Evolutionary conservation across 2,329 filamentous ascomycete genomes (phyloP), one percentile per base, ranked within the genome.

Genomic region (Boeremia lycopersici): DNA sequence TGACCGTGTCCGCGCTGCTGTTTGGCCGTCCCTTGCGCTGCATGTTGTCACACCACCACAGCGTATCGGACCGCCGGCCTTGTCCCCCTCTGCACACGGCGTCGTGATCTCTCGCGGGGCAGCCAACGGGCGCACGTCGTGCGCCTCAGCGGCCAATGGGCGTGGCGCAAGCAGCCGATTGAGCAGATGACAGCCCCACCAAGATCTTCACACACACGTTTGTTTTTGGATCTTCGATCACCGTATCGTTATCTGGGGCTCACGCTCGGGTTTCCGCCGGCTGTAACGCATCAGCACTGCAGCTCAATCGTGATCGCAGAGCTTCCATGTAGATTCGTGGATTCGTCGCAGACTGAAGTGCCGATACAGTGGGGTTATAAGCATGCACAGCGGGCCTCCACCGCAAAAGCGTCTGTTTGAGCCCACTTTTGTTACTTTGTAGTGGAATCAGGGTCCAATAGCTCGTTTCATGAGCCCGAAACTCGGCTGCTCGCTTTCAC

Each of bases 1-100:
- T 40, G 50, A 51, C 47, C 28, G 19, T 29, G 13, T 25, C 36
- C 23, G 13, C 25, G 30, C 49, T 58, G 56, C 59, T 60, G 54
- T 60, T 59, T 62, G 56, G 62, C 62, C 56, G 35, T 55, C 60
- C 29, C 54, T 53, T 36, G 38, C 49, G 60, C 57, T 23, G 48
- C 50, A 48, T 35, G 11, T 31, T n/a, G 15, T 31, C 41, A 31
- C 34, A 35, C 17, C 33, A 26, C 38, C 23, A 44, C 39, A 48
- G 25, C 48, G 46, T 54, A 26, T 44, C 45, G 51, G 51, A 40
- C 51, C 45, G 51, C 45, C 23, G 11, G 33, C 40, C 29, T 38
- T 26, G 26, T 30, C 17, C 19, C 39, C 41, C 35, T 7, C 19
- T 50, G 46, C 38, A 34, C 7, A 11, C 15, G 30, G 26, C n/a